Conservation (phyloP, 495 filamentous ascomycete genomes). For the Lepidopterella palustris region DNA sequence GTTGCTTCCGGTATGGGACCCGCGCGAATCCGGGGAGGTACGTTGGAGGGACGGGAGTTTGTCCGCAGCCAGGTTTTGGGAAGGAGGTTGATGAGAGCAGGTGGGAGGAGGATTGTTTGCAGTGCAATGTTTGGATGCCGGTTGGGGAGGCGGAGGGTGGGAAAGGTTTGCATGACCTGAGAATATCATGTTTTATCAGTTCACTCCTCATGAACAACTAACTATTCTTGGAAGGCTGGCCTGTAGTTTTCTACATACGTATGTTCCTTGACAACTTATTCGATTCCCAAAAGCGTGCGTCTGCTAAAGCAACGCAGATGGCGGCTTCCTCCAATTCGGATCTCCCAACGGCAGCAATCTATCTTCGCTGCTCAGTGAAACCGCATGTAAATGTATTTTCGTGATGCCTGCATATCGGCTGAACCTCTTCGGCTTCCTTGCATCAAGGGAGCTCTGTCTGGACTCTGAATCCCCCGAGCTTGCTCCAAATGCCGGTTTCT, state of each 20-base stretch:
- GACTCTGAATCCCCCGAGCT: slow-evolving; percentile 23
- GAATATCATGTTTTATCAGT: neutral
- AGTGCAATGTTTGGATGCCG: slow-evolving; percentile 44
- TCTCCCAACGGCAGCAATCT: slow-evolving; percentile 39
- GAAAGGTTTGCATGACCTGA: neutral
- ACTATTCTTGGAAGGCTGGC: slow-evolving; percentile 28
- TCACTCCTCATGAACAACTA: neutral
- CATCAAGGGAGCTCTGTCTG: slow-evolving; percentile 26
- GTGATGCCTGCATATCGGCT: slow-evolving; percentile 38
- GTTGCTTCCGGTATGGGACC: slow-evolving; percentile 37
- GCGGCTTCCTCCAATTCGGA: slow-evolving; percentile 55
- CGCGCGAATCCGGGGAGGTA: slow-evolving; percentile 32
- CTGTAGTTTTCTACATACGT: slow-evolving; percentile 40
- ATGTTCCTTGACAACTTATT: neutral
- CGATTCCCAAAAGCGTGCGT: neutral
- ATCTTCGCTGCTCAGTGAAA: slow-evolving; percentile 31
- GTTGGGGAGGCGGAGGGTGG: slow-evolving; percentile 26
- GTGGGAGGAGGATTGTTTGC: slow-evolving; percentile 45
- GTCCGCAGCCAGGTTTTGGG: slow-evolving; percentile 36
- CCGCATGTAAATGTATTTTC: slow-evolving; percentile 31
- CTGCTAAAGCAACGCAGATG: slow-evolving; percentile 32
- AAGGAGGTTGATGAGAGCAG: slow-evolving; percentile 15
- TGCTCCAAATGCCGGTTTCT: slow-evolving; percentile 36
- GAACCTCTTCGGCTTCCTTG: slow-evolving; percentile 39
- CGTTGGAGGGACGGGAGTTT: slow-evolving; percentile 36